Base-by-base conservation (phyloP, 768 basidiomycete genomes). In the Mrakia frigida region DNA sequence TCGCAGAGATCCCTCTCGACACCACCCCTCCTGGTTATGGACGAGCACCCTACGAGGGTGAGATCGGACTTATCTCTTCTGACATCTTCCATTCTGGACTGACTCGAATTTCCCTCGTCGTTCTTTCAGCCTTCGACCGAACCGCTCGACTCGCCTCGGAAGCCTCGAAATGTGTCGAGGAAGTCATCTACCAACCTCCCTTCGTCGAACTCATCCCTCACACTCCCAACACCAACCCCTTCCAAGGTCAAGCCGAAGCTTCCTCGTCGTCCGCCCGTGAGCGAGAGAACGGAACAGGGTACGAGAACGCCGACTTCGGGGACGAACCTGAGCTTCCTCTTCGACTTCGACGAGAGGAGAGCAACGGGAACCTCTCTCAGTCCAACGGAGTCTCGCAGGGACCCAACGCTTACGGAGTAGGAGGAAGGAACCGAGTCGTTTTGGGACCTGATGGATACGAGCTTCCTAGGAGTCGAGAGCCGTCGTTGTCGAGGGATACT, bases 21-120 rank as follows among this genome's bases (percentile, higher is more conserved):
- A 83, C 85, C 28, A 93, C 92, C 0, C 88, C 90, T 71, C 93
- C 93, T 25, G 94, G 94, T 35, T 85, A 91, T 46, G 87, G 90
- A 2, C 87, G 94, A 25, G 86, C 87, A 18, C 86, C 90, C 77
- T 98, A 95, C 81, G 85, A 86, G 2, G 82, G 84, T 78, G 10
- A 52, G 67, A 18, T 14, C 39, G 10, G 16, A 6, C 16, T 1
- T 10, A 21, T 16, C 21, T 13, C 11, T n/a, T 37, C 60, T 50
- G 31, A 31, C 16, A 23, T 4, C 6, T 14, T 73, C 14, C 31
- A 9, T 50, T 21, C 9, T 70, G 53, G 39, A 1, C 67, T 18
- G n/a, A 50, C 23, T 31, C 23, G n/a, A 43, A 23, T 41, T 21
- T 63, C 18, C 33, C 59, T 35, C 39, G 9, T 16, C 10, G 0